phyloP scores from a whole-genome alignment of 768 basidiomycete species.

The Boletus vinaceobasis region DNA sequence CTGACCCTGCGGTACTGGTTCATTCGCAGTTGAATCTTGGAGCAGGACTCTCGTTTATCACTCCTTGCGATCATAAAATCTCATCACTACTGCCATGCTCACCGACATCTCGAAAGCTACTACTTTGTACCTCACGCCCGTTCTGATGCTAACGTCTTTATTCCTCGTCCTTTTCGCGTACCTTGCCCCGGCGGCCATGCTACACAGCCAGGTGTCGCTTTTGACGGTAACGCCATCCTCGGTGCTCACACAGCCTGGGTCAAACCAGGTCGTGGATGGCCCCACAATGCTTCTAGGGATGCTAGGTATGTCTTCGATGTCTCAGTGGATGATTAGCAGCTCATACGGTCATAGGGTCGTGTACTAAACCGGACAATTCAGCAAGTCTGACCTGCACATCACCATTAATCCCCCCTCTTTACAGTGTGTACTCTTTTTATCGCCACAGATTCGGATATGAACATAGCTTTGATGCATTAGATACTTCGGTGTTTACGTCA shows the following conservation, averaged over 20 bases:
- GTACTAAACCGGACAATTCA: constrained; percentile 48
- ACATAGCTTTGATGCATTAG: constrained; percentile 32
- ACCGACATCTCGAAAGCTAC: constrained; percentile 64
- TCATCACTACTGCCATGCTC: constrained; percentile 47
- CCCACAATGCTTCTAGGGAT: constrained; percentile 65
- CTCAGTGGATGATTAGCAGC: neutral
- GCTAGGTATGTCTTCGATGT: constrained; percentile 46
- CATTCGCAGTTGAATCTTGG: constrained; percentile 16
- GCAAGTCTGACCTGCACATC: constrained; percentile 54
- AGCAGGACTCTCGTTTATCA: constrained; percentile 21
- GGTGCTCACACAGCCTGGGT: constrained; percentile 34
- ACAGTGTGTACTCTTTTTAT: constrained; percentile 44
- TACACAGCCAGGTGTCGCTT: constrained; percentile 61
- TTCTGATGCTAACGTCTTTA: constrained; percentile 62
- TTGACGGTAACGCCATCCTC: constrained; percentile 61
- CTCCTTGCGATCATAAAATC: neutral
- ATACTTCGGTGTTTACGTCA: constrained; percentile 58
- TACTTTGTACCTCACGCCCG: constrained; percentile 63
- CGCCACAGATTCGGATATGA: neutral
- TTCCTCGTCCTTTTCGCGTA: constrained; percentile 65
- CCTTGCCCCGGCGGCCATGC: constrained; percentile 59
- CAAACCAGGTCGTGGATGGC: constrained; percentile 48
- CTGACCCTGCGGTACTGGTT: constrained; percentile 19
- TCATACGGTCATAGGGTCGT: constrained; percentile 53
- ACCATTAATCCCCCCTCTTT: constrained; percentile 53